Evolutionary conservation across 2,329 filamentous ascomycete genomes (phyloP), one percentile per base, ranked within the genome.

Genomic region (Alternaria gaisen): DNA sequence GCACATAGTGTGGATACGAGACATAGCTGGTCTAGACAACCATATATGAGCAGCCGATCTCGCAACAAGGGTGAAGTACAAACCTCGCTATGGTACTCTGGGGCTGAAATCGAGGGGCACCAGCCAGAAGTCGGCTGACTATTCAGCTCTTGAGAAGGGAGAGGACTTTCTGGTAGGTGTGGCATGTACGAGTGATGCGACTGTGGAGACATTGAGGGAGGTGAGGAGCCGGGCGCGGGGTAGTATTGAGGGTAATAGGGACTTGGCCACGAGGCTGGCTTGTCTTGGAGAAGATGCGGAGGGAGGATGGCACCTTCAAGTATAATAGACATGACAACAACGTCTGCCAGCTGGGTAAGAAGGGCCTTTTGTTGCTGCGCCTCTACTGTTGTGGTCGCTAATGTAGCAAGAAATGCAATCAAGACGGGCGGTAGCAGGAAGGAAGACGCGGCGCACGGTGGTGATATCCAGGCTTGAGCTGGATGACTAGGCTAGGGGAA

Each of bases 261-360:
- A 53, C 60, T 67, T 32, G 72, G 68, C 75, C 74, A 78, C 58
- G 68, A 69, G 53, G 68, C 58, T 53, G 69, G 56, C 51, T 64
- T 72, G 40, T 61, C 66, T 40, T 70, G 67, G 65, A 74, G 71
- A 38, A 75, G 70, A 69, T 76, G 74, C 41, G 74, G 72, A 69
- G 71, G 73, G 68, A 73, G 74, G 67, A 73, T 71, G 65, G 73
- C 63, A 71, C 67, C 65, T 69, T 77, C 72, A 67, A 77, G 67
- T 64, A 74, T 68, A 58, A 73, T 68, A 61, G 75, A 73, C 76
- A 79, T 79, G 60, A 60, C 66, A 61, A 62, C 61, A 60, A 55
- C 53, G 56, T 52, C 38, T 64, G 59, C 46, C 38, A 58, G 48
- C 51, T 58, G 54, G 53, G 56, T 36, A 51, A 20, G 20, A 50